phyloP scores from a whole-genome alignment of 2,329 filamentous ascomycete species.

The Rhytidhysteron rufulum region DNA sequence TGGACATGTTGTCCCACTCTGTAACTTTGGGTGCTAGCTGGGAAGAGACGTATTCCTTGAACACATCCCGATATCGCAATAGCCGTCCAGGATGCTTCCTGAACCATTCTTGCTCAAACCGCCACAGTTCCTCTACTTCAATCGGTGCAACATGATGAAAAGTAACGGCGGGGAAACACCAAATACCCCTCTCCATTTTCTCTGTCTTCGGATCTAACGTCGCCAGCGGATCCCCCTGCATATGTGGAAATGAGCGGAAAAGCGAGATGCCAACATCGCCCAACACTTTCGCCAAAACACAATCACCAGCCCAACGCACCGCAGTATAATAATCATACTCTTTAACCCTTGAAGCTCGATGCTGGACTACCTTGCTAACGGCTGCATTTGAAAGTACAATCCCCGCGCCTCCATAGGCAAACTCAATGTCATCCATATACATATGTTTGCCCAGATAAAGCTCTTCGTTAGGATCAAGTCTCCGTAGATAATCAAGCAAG shows the following conservation, averaged over 20 bases:
- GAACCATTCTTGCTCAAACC: conserved; percentile 38
- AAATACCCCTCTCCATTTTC: conserved; percentile 36
- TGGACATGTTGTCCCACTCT: conserved; percentile 36
- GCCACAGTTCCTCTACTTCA: conserved; percentile 37
- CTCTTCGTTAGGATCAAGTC: conserved; percentile 35
- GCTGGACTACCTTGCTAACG: conserved; percentile 30
- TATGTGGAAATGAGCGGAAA: conserved; percentile 40
- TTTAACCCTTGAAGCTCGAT: conserved; percentile 23
- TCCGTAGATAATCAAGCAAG: conserved; percentile 37
- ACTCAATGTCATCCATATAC: conserved; percentile 41
- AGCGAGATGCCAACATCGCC: conserved; percentile 32
- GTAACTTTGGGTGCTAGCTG: conserved; percentile 19
- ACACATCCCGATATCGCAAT: conserved; percentile 36
- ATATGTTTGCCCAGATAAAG: conserved; percentile 44
- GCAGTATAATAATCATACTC: conserved; percentile 36
- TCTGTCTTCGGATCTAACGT: conserved; percentile 35
- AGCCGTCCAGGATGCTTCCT: conserved; percentile 26
- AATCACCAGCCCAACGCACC: conserved; percentile 37
- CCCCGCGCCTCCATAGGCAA: conserved; percentile 45
- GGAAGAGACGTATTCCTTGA: conserved; percentile 28
- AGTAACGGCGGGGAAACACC: conserved; percentile 43
- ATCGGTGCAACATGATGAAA: conserved; percentile 37
- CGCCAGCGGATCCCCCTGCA: conserved; percentile 43
- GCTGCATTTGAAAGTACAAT: conserved; percentile 43
- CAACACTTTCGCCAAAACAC: conserved; percentile 34